phyloP scores from a whole-genome alignment of 352 stramenopile species.

The Pythium utonaiense region DNA sequence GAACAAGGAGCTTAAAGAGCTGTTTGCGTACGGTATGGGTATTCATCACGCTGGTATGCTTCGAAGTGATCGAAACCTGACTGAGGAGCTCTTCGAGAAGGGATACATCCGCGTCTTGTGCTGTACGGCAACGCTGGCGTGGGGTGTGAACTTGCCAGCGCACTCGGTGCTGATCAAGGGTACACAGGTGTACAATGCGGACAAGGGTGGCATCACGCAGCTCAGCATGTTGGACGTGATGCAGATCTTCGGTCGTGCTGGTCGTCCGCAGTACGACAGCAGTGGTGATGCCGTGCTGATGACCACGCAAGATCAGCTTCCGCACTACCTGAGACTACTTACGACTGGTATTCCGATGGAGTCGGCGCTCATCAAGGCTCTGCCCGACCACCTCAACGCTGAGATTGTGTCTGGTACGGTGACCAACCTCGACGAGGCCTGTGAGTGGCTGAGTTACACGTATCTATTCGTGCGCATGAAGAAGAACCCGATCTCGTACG shows the following conservation, averaged over 20 bases:
- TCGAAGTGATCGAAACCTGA: constrained; percentile 91
- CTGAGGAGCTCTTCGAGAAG: constrained; percentile 96
- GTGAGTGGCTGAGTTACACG: constrained; percentile 97
- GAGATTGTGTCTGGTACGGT: constrained; percentile 99
- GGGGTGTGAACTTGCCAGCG: constrained; percentile 98
- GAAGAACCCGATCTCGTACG: constrained; percentile 98
- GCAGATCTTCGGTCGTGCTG: constrained; percentile 99
- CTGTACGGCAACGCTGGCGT: constrained; percentile 98
- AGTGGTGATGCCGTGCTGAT: constrained; percentile 98
- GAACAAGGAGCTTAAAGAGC: constrained; percentile 94
- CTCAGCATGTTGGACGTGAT: constrained; percentile 99
- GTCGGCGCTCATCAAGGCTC: constrained; percentile 96
- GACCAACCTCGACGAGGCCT: constrained; percentile 95
- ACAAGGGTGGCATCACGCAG: constrained; percentile 97
- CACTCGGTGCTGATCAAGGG: constrained; percentile 99
- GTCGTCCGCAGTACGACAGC: constrained; percentile 99
- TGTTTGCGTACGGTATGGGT: constrained; percentile 93
- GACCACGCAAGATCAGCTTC: constrained; percentile 92
- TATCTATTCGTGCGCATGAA: constrained; percentile 99
- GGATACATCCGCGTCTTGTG: constrained; percentile 97
- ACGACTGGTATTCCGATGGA: constrained; percentile 97
- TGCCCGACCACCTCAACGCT: constrained; percentile 99
- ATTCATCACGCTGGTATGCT: constrained; percentile 99
- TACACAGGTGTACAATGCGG: constrained; percentile 98
- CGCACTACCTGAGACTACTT: constrained; percentile 95